These are phyloP conservation scores for Zizania latifolia DNA, from an alignment of 176 grass and related monocot genomes.

Conservation along the genomic window DNA sequence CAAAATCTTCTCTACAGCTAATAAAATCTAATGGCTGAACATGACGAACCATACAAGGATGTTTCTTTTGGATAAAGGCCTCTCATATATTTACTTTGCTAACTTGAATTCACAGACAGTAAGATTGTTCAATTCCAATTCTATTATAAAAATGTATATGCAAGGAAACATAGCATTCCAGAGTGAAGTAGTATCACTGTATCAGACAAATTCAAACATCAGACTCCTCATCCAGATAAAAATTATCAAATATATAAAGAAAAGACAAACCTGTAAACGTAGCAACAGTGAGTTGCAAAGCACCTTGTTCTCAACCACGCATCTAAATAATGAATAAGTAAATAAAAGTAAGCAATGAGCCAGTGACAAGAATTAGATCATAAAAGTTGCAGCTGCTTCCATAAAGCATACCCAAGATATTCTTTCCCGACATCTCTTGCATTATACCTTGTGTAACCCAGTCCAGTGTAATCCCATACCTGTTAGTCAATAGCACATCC, in stretches of 20 bases:
- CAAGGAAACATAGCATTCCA: not conserved
- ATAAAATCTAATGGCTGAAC: not conserved
- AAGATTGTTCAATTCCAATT: not conserved
- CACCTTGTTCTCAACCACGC: conserved; percentile 98
- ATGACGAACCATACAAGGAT: not conserved
- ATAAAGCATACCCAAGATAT: conserved; percentile 72
- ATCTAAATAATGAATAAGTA: conserved; percentile 45
- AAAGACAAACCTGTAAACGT: conserved; percentile 60
- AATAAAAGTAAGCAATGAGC: not conserved
- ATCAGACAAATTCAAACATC: not conserved
- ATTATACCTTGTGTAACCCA: conserved; percentile 85
- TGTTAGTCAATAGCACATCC: conserved; percentile 15
- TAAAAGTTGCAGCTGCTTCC: not conserved
- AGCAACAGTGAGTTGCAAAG: conserved; percentile 86
- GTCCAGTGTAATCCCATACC: conserved; percentile 98
- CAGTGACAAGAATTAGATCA: not conserved
- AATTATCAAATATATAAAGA: not conserved
- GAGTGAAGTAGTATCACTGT: not conserved
- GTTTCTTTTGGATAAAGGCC: not conserved
- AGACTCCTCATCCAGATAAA: not conserved
- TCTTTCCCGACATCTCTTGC: conserved; percentile 87
- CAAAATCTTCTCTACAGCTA: not conserved
- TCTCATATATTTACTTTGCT: not conserved
- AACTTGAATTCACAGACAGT: not conserved
- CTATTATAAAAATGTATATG: conserved; percentile 1